Evolutionary conservation across 306 rosid genomes (phyloP).

Genomic region (Gastrolobium villosum): DNA sequence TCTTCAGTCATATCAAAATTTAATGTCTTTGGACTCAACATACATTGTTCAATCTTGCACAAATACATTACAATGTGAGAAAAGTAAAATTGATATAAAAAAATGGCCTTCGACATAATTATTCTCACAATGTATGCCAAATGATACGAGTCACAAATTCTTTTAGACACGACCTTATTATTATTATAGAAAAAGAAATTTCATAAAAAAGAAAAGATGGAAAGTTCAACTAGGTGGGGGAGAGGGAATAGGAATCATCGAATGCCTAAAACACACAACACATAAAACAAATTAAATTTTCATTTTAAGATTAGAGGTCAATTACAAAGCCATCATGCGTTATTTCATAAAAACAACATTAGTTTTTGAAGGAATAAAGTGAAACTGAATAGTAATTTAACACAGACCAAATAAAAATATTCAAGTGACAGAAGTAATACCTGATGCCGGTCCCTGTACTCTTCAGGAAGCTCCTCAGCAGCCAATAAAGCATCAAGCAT

Average conservation of each 20-base stretch:
- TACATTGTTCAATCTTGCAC: not conserved
- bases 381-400: slow-evolving; percentile 25
- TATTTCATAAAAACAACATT: not conserved
- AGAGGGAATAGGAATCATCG: not conserved
- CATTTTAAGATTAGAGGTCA: slow-evolving; percentile 17
- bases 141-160: slow-evolving; percentile 15
- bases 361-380: slow-evolving; percentile 17
- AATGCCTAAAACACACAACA: not conserved
- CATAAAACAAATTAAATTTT: not conserved
- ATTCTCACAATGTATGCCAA: not conserved
- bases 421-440: slow-evolving; percentile 52
- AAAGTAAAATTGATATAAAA: not conserved
- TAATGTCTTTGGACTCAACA: not conserved
- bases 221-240: not conserved
- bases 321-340: not conserved
- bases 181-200: not conserved
- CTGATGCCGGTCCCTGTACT: slow-evolving; percentile 87
- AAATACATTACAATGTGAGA: not conserved
- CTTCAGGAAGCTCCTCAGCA: slow-evolving; percentile 97
- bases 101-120: not conserved
- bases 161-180: not conserved
- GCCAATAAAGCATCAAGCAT: slow-evolving; percentile 99
- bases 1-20: slow-evolving; percentile 6
- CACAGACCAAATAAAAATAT: slow-evolving; percentile 19
- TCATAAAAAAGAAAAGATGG: not conserved